Percentiles rank a stretch among this genome's conserved stretches.
These are phyloP conservation scores for Phaffomyces opuntiae DNA, from an alignment of 805 yeast genomes.

Conservation along the genomic window DNA sequence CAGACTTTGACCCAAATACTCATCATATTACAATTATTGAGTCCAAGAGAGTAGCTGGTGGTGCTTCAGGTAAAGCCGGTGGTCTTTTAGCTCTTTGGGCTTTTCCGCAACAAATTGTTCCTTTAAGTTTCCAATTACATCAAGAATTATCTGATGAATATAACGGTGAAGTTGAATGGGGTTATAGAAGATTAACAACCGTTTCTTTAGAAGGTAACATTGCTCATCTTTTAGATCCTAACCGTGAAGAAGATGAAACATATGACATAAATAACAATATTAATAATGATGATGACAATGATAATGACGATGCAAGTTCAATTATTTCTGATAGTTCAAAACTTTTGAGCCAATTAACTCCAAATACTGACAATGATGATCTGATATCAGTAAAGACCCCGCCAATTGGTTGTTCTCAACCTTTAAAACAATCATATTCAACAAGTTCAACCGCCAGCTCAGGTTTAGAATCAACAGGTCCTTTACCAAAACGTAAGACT, in stretches of 20 bases:
- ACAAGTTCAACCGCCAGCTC: not conserved
- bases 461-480: conserved; percentile 10
- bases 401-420: conserved; percentile 3
- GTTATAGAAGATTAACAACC: conserved; percentile 82
- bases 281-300: conserved; percentile 5
- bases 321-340: conserved; percentile 18
- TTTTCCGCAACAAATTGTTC: conserved; percentile 90
- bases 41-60: conserved; percentile 90
- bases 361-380: conserved; percentile 7
- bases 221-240: conserved; percentile 20
- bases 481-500: conserved; percentile 28
- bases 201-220: conserved; percentile 84
- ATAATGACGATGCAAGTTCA: conserved; percentile 19
- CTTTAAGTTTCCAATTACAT: conserved; percentile 79
- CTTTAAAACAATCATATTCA: conserved; percentile 9
- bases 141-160: conserved; percentile 72
- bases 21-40: conserved; percentile 83
- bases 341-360: conserved; percentile 2
- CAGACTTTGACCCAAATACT: conserved; percentile 61
- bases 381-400: conserved; percentile 6
- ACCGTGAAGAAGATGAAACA: conserved; percentile 11
- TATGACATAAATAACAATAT: too few species aligned
- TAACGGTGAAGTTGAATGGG: conserved; percentile 88
- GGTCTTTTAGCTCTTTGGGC: conserved; percentile 95
- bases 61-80: conserved; percentile 97